Evolutionary conservation across 2,329 filamentous ascomycete species (phyloP).

Genomic region (Venturia effusa): DNA sequence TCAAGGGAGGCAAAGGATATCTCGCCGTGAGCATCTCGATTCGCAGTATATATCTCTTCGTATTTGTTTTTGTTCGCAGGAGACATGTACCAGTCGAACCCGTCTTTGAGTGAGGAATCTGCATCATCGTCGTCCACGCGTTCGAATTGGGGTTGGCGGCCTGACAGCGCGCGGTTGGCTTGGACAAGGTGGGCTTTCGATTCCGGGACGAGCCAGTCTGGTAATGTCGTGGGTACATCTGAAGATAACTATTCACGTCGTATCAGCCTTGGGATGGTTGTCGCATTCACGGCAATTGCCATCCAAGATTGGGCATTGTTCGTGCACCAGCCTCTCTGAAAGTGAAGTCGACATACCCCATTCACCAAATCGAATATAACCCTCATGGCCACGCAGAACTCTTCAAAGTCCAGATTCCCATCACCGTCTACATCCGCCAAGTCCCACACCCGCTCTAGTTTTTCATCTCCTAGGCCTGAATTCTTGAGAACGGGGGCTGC

Average conservation of each 20-base stretch:
- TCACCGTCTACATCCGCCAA: constrained; percentile 95
- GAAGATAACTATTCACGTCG: background rate
- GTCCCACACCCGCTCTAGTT: constrained; percentile 97
- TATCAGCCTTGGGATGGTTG: background rate
- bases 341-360: constrained; percentile 49
- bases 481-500: constrained; percentile 64
- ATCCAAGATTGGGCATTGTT: background rate
- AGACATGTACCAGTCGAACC: constrained; percentile 99
- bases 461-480: constrained; percentile 60
- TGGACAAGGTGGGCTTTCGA: constrained; percentile 42
- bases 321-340: background rate
- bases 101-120: constrained; percentile 76
- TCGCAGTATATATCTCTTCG: constrained; percentile 92
- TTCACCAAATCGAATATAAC: constrained; percentile 96
- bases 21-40: constrained; percentile 77
- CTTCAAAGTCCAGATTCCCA: constrained; percentile 95
- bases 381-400: constrained; percentile 98
- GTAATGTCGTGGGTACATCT: constrained; percentile 75
- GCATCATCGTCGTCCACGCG: constrained; percentile 67
- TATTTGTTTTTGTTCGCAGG: constrained; percentile 87
- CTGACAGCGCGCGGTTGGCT: constrained; percentile 46
- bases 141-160: constrained; percentile 74
- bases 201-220: constrained; percentile 95
- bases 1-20: constrained; percentile 62
- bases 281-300: background rate